These are phyloP conservation scores for Chlorella vulgaris DNA, from an alignment of 139 green algal genomes.

Conservation along the genomic window DNA sequence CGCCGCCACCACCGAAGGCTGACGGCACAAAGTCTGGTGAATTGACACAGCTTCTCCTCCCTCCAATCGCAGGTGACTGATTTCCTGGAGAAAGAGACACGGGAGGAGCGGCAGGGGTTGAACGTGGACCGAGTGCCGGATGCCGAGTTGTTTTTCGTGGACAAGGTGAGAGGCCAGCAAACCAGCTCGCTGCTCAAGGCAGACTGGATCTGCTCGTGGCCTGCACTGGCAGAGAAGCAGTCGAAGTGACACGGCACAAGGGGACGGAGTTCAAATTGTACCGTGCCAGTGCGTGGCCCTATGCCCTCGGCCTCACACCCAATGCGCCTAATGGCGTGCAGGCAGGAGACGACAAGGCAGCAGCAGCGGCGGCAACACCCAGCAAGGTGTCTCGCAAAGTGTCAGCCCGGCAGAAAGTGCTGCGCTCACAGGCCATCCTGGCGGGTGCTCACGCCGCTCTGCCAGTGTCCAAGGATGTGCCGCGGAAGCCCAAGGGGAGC, in stretches of 20 bases:
- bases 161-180: constrained; percentile 60
- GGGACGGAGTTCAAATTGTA: too few relatives aligned
- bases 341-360: constrained; percentile 11
- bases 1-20: background rate
- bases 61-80: constrained; percentile 59
- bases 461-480: background rate
- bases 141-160: constrained; percentile 75
- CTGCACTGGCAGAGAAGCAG: too few relatives aligned
- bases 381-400: constrained; percentile 26
- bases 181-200: background rate
- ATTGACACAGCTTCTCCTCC: background rate
- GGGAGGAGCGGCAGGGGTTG: constrained; percentile 58
- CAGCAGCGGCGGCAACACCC: background rate
- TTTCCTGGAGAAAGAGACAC: constrained; percentile 53
- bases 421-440: constrained; percentile 41
- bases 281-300: too few relatives aligned
- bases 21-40: background rate
- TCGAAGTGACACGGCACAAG: too few relatives aligned
- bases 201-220: background rate
- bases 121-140: constrained; percentile 63
- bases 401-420: constrained; percentile 24
- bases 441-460: constrained; percentile 17
- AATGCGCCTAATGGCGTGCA: too few relatives aligned
- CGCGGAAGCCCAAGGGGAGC: constrained; percentile 24
- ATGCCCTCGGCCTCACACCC: too few relatives aligned